Percentiles rank a stretch among this genome's conserved stretches.
Conservation (phyloP, 495 filamentous ascomycete genomes). For the Neohortaea acidophila region DNA sequence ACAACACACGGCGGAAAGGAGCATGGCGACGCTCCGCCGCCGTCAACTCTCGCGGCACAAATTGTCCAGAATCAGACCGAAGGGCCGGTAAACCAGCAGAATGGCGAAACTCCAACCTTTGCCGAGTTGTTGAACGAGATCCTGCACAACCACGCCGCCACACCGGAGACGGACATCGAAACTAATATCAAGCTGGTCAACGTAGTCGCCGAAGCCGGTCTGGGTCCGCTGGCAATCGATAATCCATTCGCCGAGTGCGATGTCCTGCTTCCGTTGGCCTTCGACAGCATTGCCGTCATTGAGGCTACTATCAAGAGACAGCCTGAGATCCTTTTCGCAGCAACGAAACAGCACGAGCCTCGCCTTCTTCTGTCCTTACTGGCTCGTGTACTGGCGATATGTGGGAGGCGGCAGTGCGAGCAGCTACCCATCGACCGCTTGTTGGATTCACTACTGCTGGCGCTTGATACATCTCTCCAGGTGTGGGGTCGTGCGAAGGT, state of each 20-base stretch:
- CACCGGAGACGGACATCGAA: constrained; percentile 44
- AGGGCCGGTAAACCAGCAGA: constrained; percentile 4
- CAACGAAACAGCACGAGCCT: constrained; percentile 26
- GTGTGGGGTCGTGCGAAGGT: constrained; percentile 16
- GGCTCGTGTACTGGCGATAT: constrained; percentile 37
- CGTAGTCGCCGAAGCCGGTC: constrained; percentile 64
- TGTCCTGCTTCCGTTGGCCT: constrained; percentile 40
- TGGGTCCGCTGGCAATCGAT: constrained; percentile 47
- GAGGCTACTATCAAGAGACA: constrained; percentile 55
- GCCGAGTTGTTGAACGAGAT: constrained; percentile 51
- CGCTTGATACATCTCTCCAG: constrained; percentile 1
- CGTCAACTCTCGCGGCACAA: constrained; percentile 37
- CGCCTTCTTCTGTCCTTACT: constrained; percentile 72
- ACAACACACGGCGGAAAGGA: neutral
- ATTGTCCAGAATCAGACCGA: constrained; percentile 33
- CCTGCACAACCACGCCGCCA: constrained; percentile 30
- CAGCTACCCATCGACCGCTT: constrained; percentile 4
- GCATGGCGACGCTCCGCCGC: constrained; percentile 20
- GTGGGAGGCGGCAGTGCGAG: constrained; percentile 6
- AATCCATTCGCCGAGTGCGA: constrained; percentile 43
- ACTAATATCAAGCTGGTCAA: constrained; percentile 72
- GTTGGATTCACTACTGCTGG: constrained; percentile 1
- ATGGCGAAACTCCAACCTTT: constrained; percentile 39
- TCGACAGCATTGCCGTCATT: constrained; percentile 57
- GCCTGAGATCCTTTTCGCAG: constrained; percentile 50